A percentile compares a stretch with the other conserved stretches of the same genome.
Conservation (phyloP, 805 yeast species). For the Barnettozyma sp. region DNA sequence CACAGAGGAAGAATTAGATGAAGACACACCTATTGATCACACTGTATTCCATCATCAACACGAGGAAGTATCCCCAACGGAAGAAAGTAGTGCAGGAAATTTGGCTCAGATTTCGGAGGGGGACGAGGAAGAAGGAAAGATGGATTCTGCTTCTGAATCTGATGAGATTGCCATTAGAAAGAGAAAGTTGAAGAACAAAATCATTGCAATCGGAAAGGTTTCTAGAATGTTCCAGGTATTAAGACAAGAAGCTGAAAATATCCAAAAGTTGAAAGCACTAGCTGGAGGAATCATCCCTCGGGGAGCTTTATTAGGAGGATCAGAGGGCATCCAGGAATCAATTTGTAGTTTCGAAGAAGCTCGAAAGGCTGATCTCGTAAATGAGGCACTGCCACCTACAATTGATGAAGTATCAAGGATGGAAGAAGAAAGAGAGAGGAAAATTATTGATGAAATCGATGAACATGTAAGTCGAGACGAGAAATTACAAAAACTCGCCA, state of each 20-base stretch:
- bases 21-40: constrained; percentile 48
- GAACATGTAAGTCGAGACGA: constrained; percentile 21
- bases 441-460: constrained; percentile 32
- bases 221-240: constrained; percentile 86
- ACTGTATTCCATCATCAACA: constrained; percentile 10
- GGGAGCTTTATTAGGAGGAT: constrained; percentile 78
- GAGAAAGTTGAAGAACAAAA: constrained; percentile 72
- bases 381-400: constrained; percentile 86
- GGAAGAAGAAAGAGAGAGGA: constrained; percentile 38
- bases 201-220: constrained; percentile 92
- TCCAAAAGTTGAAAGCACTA: constrained; percentile 66
- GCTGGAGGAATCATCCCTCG: constrained; percentile 78
- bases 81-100: too few species aligned
- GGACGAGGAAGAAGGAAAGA: constrained; percentile 15
- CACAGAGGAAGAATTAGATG: constrained; percentile 88
- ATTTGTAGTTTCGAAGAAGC: constrained; percentile 79
- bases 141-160: constrained; percentile 6
- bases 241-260: constrained; percentile 82
- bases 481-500: constrained; percentile 22
- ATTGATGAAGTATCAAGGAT: constrained; percentile 46
- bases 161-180: constrained; percentile 30
- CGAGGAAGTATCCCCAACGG: too few species aligned
- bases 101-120: constrained; percentile 22
- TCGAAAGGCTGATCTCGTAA: constrained; percentile 64
- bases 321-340: constrained; percentile 67